Evolutionary conservation across 163 green algal genomes (phyloP).

Genomic region (Prototheca wickerhamii): DNA sequence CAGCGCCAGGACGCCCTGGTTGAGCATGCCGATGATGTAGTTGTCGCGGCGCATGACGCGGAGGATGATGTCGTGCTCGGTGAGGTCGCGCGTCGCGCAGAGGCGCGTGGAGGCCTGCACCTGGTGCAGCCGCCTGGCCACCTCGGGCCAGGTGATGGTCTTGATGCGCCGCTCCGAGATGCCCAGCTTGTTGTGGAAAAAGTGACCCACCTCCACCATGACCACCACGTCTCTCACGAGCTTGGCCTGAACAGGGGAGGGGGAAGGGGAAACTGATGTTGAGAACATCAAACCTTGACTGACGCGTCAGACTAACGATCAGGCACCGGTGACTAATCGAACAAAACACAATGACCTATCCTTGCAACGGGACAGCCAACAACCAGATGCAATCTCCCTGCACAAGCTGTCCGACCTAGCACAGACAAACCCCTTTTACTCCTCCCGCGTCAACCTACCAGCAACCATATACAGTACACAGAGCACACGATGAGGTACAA

Average conservation of each 20-base stretch:
- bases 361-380: too few species aligned
- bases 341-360: too few species aligned
- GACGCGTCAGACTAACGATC: constrained; percentile 21
- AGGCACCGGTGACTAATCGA: constrained; percentile 25
- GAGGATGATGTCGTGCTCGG: constrained; percentile 74
- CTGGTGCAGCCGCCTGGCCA: constrained; percentile 71
- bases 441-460: background rate
- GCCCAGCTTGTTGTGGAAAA: constrained; percentile 69
- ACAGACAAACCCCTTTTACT: background rate
- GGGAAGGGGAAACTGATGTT: constrained; percentile 68
- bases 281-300: constrained; percentile 41
- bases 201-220: constrained; percentile 46
- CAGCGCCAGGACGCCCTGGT: constrained; percentile 67
- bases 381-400: background rate
- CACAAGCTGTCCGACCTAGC: background rate
- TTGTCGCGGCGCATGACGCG: constrained; percentile 92
- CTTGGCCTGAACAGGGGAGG: constrained; percentile 55
- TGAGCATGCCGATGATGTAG: constrained; percentile 86
- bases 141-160: constrained; percentile 79
- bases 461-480: background rate
- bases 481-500: constrained; percentile 77
- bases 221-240: constrained; percentile 29
- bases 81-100: constrained; percentile 66
- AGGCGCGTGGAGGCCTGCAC: constrained; percentile 67
- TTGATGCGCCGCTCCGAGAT: constrained; percentile 57